Base-by-base conservation (phyloP, 2,329 filamentous ascomycete genomes). In the Nakataea oryzae region DNA sequence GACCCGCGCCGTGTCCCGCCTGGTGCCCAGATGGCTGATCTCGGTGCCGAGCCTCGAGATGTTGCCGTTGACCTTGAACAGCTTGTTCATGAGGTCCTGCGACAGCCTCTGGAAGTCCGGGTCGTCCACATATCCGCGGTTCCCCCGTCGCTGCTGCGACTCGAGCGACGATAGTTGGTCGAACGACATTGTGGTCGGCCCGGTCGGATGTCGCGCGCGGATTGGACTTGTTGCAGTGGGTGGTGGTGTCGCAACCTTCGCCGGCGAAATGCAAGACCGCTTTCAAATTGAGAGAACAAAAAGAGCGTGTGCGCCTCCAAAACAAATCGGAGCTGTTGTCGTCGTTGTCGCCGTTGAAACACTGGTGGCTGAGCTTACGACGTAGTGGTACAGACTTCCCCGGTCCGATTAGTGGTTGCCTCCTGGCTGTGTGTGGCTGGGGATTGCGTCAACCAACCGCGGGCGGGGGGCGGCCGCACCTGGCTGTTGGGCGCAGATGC, bases 81-180 rank as follows among this genome's bases (percentile, higher is more conserved):
- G 83, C 74, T 93, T 89, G 74, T 91, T 89, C 75, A 90, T 96
- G 64, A 97, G 84, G 63, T 88, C 83, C 71, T 90, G 87, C 65
- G 93, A 91, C 68, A 96, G 84, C 63, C 85, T 82, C 71, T 91
- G 85, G 81, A 97, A 99, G 66, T 92, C 92, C 60, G 95, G 95
- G 73, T 97, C 91, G 77, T 99, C 95, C 71, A 84, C 82, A 77
- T 96, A 99, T 64, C 85, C 80, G 66, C 86, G 84, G 65, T 60
- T 61, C 55, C 62, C 63, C 55, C 64, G 67, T 61, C 67, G 69
- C 81, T 77, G 82, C 82, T 88, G 81, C 67, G 93, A 86, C 79
- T 97, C 93, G 67, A 97, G 81, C 65, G 85, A 88, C 62, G 89
- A 89, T 66, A 95, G 83, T 69, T 91, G 90, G 73, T 96, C 90